Conservation (phyloP, 2,329 filamentous ascomycete species). For the Diaporthe sp. region DNA sequence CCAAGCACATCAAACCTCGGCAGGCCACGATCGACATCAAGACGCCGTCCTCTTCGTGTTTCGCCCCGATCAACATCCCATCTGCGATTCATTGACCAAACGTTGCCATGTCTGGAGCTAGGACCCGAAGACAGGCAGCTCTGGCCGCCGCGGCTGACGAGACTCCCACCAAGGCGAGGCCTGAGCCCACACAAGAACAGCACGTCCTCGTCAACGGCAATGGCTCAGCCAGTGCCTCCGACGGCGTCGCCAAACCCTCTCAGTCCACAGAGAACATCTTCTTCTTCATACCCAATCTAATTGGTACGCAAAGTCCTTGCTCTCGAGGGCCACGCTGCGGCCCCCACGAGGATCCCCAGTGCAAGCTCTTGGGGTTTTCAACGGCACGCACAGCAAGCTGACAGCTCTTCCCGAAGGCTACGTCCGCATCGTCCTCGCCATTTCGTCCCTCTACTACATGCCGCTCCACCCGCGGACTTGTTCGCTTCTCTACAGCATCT, state of each 20-base stretch:
- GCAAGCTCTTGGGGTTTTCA: neutral
- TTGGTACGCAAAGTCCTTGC: conserved; percentile 66
- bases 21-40: conserved; percentile 16
- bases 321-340: conserved; percentile 1
- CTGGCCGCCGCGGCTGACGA: conserved; percentile 41
- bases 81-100: conserved; percentile 30
- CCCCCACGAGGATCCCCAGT: conserved; percentile 23
- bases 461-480: conserved; percentile 97
- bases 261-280: conserved; percentile 78
- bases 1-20: conserved; percentile 9
- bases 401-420: conserved; percentile 68
- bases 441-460: conserved; percentile 99
- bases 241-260: conserved; percentile 51
- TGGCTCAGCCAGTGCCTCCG: conserved; percentile 52
- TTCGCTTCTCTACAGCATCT: conserved; percentile 90
- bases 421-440: conserved; percentile 80
- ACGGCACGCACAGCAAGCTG: conserved; percentile 36
- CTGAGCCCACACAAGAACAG: conserved; percentile 41
- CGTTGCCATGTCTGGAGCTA: conserved; percentile 39
- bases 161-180: conserved; percentile 46
- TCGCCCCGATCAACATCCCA: neutral
- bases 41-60: conserved; percentile 1
- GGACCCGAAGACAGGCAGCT: conserved; percentile 43
- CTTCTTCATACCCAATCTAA: conserved; percentile 84
- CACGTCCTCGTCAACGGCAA: conserved; percentile 58